Base-by-base conservation (phyloP, 768 basidiomycete genomes). In the Russula ochroleuca region DNA sequence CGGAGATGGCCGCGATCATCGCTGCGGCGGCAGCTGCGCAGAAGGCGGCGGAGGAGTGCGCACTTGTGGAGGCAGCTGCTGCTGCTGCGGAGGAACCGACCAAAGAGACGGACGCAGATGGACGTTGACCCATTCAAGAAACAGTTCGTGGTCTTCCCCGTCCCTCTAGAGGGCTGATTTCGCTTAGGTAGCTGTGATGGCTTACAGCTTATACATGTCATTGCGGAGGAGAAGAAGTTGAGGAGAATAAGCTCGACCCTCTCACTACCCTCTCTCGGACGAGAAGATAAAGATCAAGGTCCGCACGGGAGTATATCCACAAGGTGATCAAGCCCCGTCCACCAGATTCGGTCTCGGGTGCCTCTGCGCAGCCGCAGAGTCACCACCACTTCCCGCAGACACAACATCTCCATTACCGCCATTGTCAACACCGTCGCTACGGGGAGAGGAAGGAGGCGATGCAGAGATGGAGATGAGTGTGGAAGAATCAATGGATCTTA, bases 191-290 rank as follows among this genome's bases (percentile, higher is more conserved):
- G 31, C 28, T 31, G 51, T 11, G 51, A 35, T 52, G 13, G 8
- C 61, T 64, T 21, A 58, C n/a, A 97, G 95, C 78, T 97, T 65
- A 94, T 94, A 0, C 81, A 88, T 62, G 72, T 92, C 56, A 88
- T 99, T 61, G 81, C 87, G n/a, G 90, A 97, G 75, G 96, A 99
- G 79, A 96, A 96, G 75, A 96, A 94, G 73, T 90, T 71, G 81
- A 80, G 61, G 85, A 88, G n/a, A 81, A 82, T 21, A 82, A 82
- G 58, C 80, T 96, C 17, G 89, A 93, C 3, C 45, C 81, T 2
- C n/a, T n/a, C n/a, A n/a, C n/a, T n/a, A n/a, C n/a, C n/a, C n/a
- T n/a, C 80, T 98, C 25, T 86, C 91, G 3, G 90, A 94, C 5
- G 95, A 98, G 68, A 98, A 98, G 73, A 77, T 72, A 50, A 98